Base-by-base conservation (phyloP, 371 early-diverging fungal species). In the Circinella minor region DNA sequence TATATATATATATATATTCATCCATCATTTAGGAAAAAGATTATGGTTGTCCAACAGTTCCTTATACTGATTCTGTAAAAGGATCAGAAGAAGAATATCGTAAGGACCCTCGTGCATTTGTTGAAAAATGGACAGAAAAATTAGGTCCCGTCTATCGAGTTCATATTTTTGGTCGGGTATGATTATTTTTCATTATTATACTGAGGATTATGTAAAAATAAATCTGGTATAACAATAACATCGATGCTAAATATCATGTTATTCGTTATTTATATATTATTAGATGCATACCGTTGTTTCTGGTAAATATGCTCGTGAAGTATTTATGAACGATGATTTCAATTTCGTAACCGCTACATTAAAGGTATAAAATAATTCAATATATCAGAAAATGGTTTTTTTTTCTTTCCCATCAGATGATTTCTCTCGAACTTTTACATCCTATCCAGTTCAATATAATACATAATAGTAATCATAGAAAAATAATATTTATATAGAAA, bases 61-160 rank as follows among this genome's bases (percentile, higher is more conserved):
- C 81, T 13, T 77, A 75, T 63, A 65, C 17, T 11, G 17, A 68
- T 3, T 74, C 76, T 3, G 61, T 75, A 36, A 14, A 71, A 14
- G 77, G 81, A 4, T 74, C 74, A 4, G 72, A 72, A 0, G 34
- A 49, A n/a, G 70, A 72, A 38, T 78, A 68, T 36, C 72, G 72
- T 15, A 34, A 38, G 34, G 36, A 77, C 46, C 76, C 77, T 4
- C 27, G 38, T 5, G 71, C 59, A 8, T 77, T 81, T 54, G 62
- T 74, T 15, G 74, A 63, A 55, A 71, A 74, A 34, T 68, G 63
- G 59, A 69, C 71, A 11, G 55, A 74, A 10, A 62, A 75, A 27
- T 70, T 69, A 49, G 81, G 81, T 6, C 71, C 72, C 10, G 68
- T 72, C 8, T 78, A 70, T 34, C 74, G 73, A 39, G 74, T 70